A percentile compares a stretch with the other conserved stretches of the same genome.
Conservation (phyloP, 768 basidiomycete genomes). For the Suillus lakei region DNA sequence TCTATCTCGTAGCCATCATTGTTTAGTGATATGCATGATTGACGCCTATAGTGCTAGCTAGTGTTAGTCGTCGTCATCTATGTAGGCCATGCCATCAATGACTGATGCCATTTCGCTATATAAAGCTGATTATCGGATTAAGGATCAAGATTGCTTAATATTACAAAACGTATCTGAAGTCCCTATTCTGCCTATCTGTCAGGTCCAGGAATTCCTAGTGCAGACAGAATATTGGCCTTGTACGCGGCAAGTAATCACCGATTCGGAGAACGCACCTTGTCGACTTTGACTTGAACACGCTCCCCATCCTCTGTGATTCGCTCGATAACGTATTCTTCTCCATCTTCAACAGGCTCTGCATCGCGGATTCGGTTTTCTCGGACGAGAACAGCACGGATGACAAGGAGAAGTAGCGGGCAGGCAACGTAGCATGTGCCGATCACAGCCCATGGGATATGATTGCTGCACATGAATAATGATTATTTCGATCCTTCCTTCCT, state of each 20-base stretch:
- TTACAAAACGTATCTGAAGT: constrained; percentile 73
- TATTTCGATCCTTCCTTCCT: neutral
- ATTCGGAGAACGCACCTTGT: constrained; percentile 48
- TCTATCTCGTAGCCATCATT: too few relatives aligned
- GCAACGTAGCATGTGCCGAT: constrained; percentile 62
- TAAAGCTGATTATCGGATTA: too few relatives aligned
- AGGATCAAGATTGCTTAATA: too few relatives aligned
- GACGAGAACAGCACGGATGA: constrained; percentile 54
- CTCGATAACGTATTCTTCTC: constrained; percentile 63
- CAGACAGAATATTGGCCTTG: neutral
- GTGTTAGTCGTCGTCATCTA: too few relatives aligned
- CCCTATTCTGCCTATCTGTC: constrained; percentile 72
- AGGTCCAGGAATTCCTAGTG: constrained; percentile 70
- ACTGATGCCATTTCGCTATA: too few relatives aligned
- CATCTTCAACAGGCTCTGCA: constrained; percentile 51
- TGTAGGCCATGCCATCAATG: too few relatives aligned
- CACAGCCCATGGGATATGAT: constrained; percentile 72
- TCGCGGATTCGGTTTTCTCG: constrained; percentile 62
- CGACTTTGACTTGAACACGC: constrained; percentile 57
- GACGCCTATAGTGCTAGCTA: too few relatives aligned
- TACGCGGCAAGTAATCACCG: neutral
- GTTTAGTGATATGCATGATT: too few relatives aligned
- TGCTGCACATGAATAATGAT: constrained; percentile 37
- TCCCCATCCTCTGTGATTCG: constrained; percentile 50
- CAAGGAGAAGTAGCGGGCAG: constrained; percentile 50